Base-by-base conservation (phyloP, 2,329 filamentous ascomycete genomes). In the Monilinia fructicola region DNA sequence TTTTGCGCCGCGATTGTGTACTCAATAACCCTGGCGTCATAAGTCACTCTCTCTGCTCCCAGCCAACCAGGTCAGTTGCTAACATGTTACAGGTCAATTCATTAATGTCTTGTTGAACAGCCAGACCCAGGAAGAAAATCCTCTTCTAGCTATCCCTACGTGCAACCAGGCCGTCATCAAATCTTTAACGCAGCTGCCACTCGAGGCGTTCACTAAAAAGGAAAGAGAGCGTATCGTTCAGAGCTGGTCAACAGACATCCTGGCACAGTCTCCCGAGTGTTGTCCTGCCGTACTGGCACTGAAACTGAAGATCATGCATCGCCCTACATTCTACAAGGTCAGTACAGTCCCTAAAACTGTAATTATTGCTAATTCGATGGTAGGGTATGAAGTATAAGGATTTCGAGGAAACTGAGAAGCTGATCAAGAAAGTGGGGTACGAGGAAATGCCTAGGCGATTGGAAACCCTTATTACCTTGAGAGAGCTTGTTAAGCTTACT, bases 271-370 rank as follows among this genome's bases (percentile, higher is more conserved):
- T 2, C 65, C 65, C 31, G 60, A 67, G 42, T 52, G 73, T n/a
- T 65, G 74, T 64, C 67, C 71, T 40, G 66, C 69, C 48, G 71
- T 82, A 6, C 74, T 86, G 9, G 78, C 79, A 26, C 71, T 86
- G 58, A 79, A 81, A 69, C 74, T 79, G 3, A 85, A 83, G 71
- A 74, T 85, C 31, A 83, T 85, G 79, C 73, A 75, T 6, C 78
- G 79, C n/a, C 79, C 83, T 0, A 84, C 82, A 0, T 84, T 84
- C 66, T 83, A 85, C 69, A 76, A 82, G 31, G 42, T 54, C 18
- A 50, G 64, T 59, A 44, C 3, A 48, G 14, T 21, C 35, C 16
- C 7, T 35, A 26, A 9, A 35, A 53, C 16, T n/a, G 1, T 26
- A 53, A 38, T 10, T 31, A n/a, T 38, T 54, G 28, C 64, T 66